Evolutionary conservation across 2,329 filamentous ascomycete species (phyloP).

Genomic region (Anisogramma anomala): DNA sequence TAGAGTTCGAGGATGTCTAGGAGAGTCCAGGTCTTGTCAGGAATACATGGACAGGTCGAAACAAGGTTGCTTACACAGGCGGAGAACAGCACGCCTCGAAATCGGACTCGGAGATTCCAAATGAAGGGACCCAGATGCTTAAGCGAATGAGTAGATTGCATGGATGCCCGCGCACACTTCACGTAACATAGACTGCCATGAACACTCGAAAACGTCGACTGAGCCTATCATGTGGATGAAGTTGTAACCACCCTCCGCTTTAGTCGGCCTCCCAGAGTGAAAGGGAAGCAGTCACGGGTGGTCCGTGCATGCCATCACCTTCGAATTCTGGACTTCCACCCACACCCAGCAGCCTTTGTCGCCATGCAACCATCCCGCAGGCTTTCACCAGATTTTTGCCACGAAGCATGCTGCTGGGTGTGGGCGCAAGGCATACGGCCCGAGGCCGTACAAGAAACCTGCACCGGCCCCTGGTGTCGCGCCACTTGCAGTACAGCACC

Average conservation of each 20-base stretch:
- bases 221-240: neutral
- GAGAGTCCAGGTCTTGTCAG: too few relatives aligned
- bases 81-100: slow-evolving; percentile 6
- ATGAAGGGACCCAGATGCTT: too few relatives aligned
- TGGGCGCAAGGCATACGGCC: slow-evolving; percentile 9
- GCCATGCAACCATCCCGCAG: neutral
- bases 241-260: too few relatives aligned
- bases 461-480: slow-evolving; percentile 1
- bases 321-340: slow-evolving; percentile 4
- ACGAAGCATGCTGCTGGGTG: slow-evolving; percentile 7
- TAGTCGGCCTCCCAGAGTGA: neutral
- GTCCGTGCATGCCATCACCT: slow-evolving; percentile 5
- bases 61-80: neutral
- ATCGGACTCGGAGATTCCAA: neutral
- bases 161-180: too few relatives aligned
- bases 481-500: neutral
- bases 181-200: neutral
- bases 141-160: too few relatives aligned
- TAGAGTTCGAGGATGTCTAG: slow-evolving; percentile 48
- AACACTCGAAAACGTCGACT: neutral
- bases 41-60: neutral
- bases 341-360: too few relatives aligned
- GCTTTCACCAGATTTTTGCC: neutral
- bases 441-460: neutral
- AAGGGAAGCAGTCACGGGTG: neutral